Base-by-base conservation (phyloP, 148 eudicot species). In the Camellia lanceoleosa region DNA sequence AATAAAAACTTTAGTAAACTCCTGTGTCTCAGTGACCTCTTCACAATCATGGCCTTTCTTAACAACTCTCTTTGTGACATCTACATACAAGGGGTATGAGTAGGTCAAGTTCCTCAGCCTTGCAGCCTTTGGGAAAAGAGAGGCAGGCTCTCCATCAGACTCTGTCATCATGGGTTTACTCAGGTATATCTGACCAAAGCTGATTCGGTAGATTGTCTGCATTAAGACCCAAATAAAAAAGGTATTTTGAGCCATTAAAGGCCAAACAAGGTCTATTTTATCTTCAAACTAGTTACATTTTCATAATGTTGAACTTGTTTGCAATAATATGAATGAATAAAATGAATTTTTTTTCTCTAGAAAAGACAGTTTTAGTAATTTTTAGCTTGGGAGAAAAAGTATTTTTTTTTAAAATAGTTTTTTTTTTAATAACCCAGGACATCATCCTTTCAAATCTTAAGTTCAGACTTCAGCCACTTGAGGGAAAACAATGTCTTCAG, bases 1-100 rank as follows among this genome's bases (percentile, higher is more conserved):
- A 78, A 95, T 91, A 76, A 93, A 95, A 68, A 95, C 98, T 88
- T 95, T 95, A 12, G 92, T 86, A 74, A 95, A 91, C 54, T 95
- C 96, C 82, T 95, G 96, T 13, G 91, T 82, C 87, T 95, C 98
- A 42, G 98, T 86, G 67, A 86, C 90, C 85, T 95, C 98, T 65
- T 95, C 98, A 81, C 97, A 91, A 80, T 95, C 98, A 79, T 95
- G 94, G 47, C 98, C 97, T 86, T 95, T 95, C 89, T 86, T 93
- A 15, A 92, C 87, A 12, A 93, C 96, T 82, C 87, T 87, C 80
- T 95, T 95, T 38, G 85, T 83, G 62, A 95, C 98, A 84, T 95
- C 98, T 56, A 93, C 98, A 84, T 95, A 95, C 79, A 95, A 83
- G 47, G 98, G 97, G 52, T 97, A 92, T 13, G 98, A 95, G 83